Conservation (phyloP, 257 asterid genomes). For the Penstemon newberryi region DNA sequence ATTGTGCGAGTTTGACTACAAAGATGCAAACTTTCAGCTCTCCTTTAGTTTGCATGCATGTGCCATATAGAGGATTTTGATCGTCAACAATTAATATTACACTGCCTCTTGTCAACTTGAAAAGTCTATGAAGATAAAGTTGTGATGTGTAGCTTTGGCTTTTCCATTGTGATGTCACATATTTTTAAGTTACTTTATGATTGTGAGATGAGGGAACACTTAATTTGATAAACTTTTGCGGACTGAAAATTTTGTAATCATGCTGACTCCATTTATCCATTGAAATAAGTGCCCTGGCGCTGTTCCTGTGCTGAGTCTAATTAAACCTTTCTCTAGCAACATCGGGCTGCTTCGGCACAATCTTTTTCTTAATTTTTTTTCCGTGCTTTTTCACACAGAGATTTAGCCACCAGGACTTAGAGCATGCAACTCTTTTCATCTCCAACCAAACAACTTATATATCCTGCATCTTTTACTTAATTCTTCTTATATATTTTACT, state of each 20-base stretch:
- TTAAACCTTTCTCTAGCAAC: neutral
- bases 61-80: too few species aligned
- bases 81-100: neutral
- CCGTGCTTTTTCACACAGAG: neutral
- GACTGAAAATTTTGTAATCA: neutral
- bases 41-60: too few species aligned
- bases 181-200: too few species aligned
- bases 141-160: neutral
- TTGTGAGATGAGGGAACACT: neutral
- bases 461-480: too few species aligned
- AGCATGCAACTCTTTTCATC: neutral
- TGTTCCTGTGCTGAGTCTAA: neutral
- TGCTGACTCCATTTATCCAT: neutral
- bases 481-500: too few species aligned
- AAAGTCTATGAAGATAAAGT: neutral
- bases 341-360: neutral
- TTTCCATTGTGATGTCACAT: too few species aligned
- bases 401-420: neutral
- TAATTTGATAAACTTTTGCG: neutral
- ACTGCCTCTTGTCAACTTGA: conserved; percentile 15
- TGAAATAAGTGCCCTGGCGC: conserved; percentile 18
- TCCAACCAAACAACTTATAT: conserved; percentile 1
- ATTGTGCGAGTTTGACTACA: neutral
- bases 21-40: neutral
- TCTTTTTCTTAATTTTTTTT: neutral